Evolutionary conservation across 2,329 filamentous ascomycete genomes (phyloP), one percentile per base, ranked within the genome.

Genomic region (Biscogniauxia mediterranea): DNA sequence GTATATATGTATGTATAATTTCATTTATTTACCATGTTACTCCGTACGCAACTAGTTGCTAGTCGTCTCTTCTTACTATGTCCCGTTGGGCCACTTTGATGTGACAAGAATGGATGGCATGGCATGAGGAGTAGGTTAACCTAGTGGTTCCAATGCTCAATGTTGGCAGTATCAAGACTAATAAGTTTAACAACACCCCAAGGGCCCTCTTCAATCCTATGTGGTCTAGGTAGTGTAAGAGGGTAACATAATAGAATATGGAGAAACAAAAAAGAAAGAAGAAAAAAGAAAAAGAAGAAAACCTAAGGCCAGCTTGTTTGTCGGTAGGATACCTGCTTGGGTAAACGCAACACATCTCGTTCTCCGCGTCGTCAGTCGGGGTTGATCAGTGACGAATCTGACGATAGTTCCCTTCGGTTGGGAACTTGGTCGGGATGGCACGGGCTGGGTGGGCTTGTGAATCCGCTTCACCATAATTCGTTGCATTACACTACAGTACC

Each of bases 341-440:
- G 23, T 28, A 54, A 25, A 54, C 26, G 52, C 21, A 25, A 4
- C 23, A 26, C 17, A 54, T 28, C 19, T 17, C 13, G 20, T 25
- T 54, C 19, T 28, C 26, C 21, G 52, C 56, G 58, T 62, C 60
- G 28, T 58, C 57, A 61, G 62, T 64, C 58, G 20, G 28, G 53
- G 62, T 56, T 62, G 65, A 65, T 67, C 63, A 61, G 63, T 46
- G 38, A 46, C 38, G 38, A 46, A 46, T 46, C 38, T 64, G 61
- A 65, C 61, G 61, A 65, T 53, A 28, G 32, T 56, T 55, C 49
- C 64, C 59, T 56, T 63, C 50, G 49, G 49, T 28, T 53, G 55
- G 56, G 54, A 51, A 58, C 28, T 53, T 51, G 23, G 32, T 59
- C 61, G 57, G 63, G 63, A 56, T 63, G 54, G 55, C 49, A 49